Percentiles rank a stretch among this genome's conserved stretches.
phyloP scores from a whole-genome alignment of 1,284 basidiomycete genomes.

The Leccinum subrobustum region DNA sequence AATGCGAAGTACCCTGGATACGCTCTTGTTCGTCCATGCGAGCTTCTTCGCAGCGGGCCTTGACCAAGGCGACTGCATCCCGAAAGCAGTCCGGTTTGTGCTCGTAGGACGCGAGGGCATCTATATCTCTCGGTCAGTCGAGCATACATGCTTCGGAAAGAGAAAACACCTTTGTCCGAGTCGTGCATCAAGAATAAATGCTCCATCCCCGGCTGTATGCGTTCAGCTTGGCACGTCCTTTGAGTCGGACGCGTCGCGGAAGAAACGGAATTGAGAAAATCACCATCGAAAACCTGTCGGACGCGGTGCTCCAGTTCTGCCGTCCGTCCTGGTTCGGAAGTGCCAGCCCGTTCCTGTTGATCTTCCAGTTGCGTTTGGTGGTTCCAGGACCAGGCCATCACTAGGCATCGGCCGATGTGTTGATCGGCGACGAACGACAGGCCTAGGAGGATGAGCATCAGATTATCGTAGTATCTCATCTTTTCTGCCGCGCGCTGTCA shows the following conservation, averaged over 20 bases:
- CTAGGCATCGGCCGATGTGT: not conserved
- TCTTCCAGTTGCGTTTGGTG: not conserved
- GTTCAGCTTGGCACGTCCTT: not conserved
- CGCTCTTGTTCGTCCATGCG: constrained; percentile 60
- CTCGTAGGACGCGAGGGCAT: constrained; percentile 22
- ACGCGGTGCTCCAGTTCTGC: not conserved
- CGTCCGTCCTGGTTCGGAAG: not conserved
- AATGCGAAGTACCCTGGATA: constrained; percentile 43
- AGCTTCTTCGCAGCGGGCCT: constrained; percentile 50
- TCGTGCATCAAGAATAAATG: not conserved
- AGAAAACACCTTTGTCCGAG: not conserved
- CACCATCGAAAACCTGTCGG: not conserved
- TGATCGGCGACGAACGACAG: not conserved
- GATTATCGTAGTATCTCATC: not conserved
- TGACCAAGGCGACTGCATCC: constrained; percentile 46
- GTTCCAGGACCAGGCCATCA: not conserved
- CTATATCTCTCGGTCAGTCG: constrained; percentile 10
- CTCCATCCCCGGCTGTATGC: not conserved
- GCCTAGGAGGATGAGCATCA: not conserved
- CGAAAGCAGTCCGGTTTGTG: constrained; percentile 66
- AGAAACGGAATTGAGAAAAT: not conserved
- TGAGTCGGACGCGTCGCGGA: not conserved
- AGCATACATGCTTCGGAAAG: not conserved
- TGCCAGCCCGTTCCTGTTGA: not conserved
- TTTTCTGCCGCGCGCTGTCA: not conserved